Conservation (phyloP, 805 yeast species). For the Yamadazyma insecticola region DNA sequence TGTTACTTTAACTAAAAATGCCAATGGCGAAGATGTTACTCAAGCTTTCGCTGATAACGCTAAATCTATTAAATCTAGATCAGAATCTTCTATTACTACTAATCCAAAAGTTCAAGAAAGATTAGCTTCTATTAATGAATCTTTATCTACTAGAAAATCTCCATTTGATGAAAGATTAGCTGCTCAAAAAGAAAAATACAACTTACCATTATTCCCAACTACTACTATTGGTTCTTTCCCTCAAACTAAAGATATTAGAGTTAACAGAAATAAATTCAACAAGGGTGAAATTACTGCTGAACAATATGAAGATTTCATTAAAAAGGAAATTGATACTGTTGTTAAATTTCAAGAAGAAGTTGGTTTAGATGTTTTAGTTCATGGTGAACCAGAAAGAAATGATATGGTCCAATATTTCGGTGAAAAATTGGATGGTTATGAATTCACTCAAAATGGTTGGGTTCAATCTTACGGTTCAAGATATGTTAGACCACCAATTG, state of each 20-base stretch:
- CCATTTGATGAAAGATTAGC: constrained; percentile 84
- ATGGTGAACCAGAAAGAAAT: constrained; percentile 99
- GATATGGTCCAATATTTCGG: constrained; percentile 99
- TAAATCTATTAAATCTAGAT: constrained; percentile 78
- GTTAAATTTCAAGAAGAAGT: constrained; percentile 99
- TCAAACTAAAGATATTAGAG: constrained; percentile 98
- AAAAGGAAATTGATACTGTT: constrained; percentile 92
- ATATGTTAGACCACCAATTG: constrained; percentile 99
- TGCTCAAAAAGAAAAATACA: constrained; percentile 81
- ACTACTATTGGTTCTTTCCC: constrained; percentile 99
- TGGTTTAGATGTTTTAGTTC: constrained; percentile 96
- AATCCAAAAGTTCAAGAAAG: constrained; percentile 87
- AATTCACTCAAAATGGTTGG: constrained; percentile 99
- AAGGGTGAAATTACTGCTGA: constrained; percentile 95
- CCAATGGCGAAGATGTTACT: constrained; percentile 75
- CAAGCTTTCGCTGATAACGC: constrained; percentile 82
- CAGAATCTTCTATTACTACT: constrained; percentile 83
- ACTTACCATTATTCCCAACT: constrained; percentile 98
- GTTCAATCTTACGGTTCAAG: constrained; percentile 99
- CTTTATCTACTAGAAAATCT: constrained; percentile 76
- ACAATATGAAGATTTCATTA: constrained; percentile 94
- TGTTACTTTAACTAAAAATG: constrained; percentile 84
- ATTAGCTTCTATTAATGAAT: constrained; percentile 70
- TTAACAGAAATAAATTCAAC: constrained; percentile 96
- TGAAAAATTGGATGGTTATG: constrained; percentile 97